Evolutionary conservation across 2,329 filamentous ascomycete species (phyloP).

Genomic region (Verticillium klebahnii): DNA sequence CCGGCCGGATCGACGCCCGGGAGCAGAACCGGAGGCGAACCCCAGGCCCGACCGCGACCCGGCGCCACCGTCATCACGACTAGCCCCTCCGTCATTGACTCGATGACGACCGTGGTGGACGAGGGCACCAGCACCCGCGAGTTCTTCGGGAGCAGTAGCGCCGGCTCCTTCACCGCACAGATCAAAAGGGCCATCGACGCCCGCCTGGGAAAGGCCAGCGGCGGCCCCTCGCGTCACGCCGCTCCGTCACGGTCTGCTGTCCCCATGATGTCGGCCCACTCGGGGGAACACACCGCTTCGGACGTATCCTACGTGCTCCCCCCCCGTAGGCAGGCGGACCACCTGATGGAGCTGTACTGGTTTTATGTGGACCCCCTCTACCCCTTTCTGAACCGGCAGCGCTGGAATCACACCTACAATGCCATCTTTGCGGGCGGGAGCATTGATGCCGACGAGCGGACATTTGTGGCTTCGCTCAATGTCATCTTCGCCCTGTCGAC

Average conservation of each 20-base stretch:
- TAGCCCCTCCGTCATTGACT: slow-evolving; percentile 32
- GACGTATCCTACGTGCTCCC: slow-evolving; percentile 34
- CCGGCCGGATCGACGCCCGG: not conserved
- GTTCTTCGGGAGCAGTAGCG: slow-evolving; percentile 42
- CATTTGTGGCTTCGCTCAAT: slow-evolving; percentile 40
- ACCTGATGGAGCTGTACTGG: slow-evolving; percentile 41
- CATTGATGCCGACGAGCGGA: slow-evolving; percentile 31
- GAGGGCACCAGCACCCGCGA: slow-evolving; percentile 34
- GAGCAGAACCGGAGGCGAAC: not conserved
- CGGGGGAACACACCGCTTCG: not conserved
- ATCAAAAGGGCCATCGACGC: slow-evolving; percentile 38
- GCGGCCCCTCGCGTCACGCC: not conserved
- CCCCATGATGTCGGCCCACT: not conserved
- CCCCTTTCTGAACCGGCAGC: slow-evolving; percentile 34
- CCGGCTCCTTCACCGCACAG: slow-evolving; percentile 40
- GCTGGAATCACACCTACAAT: slow-evolving; percentile 32
- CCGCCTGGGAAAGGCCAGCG: slow-evolving; percentile 13
- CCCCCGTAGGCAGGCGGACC: slow-evolving; percentile 37
- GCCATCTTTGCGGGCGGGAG: slow-evolving; percentile 33
- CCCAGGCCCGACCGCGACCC: not conserved
- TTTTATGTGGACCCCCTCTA: slow-evolving; percentile 40
- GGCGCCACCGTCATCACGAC: not conserved
- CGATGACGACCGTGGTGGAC: slow-evolving; percentile 40
- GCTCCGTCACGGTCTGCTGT: not conserved
- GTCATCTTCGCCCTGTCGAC: slow-evolving; percentile 41